These are phyloP conservation scores for Lactarius quietus DNA, from an alignment of 768 basidiomycete genomes.

Conservation along the genomic window DNA sequence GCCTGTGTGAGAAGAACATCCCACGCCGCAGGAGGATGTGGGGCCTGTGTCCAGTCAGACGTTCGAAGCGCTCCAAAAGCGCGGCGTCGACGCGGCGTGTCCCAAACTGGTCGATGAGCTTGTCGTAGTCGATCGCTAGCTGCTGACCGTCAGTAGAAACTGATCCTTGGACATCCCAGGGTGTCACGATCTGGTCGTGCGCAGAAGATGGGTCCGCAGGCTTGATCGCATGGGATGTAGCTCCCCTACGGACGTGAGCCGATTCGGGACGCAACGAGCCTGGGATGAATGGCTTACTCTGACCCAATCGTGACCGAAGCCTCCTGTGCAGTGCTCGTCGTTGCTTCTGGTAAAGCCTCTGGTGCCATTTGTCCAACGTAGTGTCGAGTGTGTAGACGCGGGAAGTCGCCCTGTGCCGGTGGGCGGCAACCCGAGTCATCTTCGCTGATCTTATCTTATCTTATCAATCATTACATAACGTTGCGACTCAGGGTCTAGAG, in stretches of 20 bases:
- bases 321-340: not conserved
- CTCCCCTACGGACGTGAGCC: slow-evolving; percentile 2
- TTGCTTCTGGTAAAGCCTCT: not conserved
- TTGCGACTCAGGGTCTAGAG: too few species aligned
- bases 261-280: too few species aligned
- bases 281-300: not conserved
- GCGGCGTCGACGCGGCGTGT: slow-evolving; percentile 75
- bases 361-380: slow-evolving; percentile 7
- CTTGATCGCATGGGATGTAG: slow-evolving; percentile 30
- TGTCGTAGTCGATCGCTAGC: slow-evolving; percentile 94
- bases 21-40: slow-evolving; percentile 87
- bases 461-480: not conserved
- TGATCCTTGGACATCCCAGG: slow-evolving; percentile 96
- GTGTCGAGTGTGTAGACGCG: not conserved
- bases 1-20: slow-evolving; percentile 99
- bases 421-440: not conserved
- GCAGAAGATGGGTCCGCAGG: slow-evolving; percentile 32
- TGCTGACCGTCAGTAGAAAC: slow-evolving; percentile 86
- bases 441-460: not conserved
- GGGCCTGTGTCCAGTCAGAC: slow-evolving; percentile 81
- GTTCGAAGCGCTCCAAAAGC: slow-evolving; percentile 85
- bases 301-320: not conserved
- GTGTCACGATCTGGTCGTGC: slow-evolving; percentile 82
- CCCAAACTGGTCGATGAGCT: slow-evolving; percentile 91
- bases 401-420: not conserved